Evolutionary conservation across 192 early-diverging fungal genomes (phyloP), one percentile per base, ranked within the genome.

Genomic region (Coemansia sp.): DNA sequence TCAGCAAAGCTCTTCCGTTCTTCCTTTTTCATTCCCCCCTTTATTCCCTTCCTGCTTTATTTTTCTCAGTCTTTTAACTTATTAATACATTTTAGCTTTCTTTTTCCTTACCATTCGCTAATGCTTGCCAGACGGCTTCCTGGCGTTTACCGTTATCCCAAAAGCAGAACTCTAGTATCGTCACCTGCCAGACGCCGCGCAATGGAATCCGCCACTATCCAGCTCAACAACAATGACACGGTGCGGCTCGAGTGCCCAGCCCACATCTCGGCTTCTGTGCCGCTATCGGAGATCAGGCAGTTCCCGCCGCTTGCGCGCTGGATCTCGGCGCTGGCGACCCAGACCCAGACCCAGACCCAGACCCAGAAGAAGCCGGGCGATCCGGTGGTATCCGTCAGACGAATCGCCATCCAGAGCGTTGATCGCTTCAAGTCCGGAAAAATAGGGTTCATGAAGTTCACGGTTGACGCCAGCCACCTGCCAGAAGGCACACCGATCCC

Each of bases 361-460:
- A 21, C 38, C 4, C 69, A 62, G 23, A 61, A 32, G 9, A 21
- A 11, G 5, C 13, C 42, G 0, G 50, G 26, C 12, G 10, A 26
- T 32, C 49, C 13, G 40, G 6, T 73, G 63, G 60, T 92, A 7
- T 65, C 54, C 7, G 69, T 92, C 44, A 45, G 67, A 6, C 69
- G 76, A 12, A 73, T 94, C 54, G 83, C 85, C 26, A 72, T 95
- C 52, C 91, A 90, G 54, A 89, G 85, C 70, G 86, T 91, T n/a
- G 94, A 93, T 64, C 72, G 79, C 38, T 95, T 95, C 70, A 67
- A 70, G 39, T 75, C 83, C 0, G 66, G 76, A 9, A 85, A 86
- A 0, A 72, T 93, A 60, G 92, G 94, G 12, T 95, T 95, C 67
- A 60, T 92, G 5, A 94, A 95, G 72, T 85, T 94, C 47, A 83